A percentile compares a stretch with the other conserved stretches of the same genome.
phyloP scores from a whole-genome alignment of 2,329 filamentous ascomycete genomes.

The Fusarium foetens region DNA sequence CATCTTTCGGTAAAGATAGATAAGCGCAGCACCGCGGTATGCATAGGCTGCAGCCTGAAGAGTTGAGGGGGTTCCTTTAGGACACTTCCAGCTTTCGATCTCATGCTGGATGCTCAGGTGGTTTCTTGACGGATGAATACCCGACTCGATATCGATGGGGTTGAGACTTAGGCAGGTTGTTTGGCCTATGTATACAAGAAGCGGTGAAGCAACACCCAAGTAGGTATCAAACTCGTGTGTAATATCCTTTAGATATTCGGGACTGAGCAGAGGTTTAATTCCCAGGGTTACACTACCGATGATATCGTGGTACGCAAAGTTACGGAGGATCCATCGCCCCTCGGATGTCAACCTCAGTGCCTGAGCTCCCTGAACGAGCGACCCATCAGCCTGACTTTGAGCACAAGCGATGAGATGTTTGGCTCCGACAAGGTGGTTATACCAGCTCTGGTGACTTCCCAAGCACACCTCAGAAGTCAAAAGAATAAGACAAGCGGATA shows the following conservation, averaged over 20 bases:
- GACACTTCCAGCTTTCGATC: background rate
- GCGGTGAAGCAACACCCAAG: background rate
- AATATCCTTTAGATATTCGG: background rate
- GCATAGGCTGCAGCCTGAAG: background rate
- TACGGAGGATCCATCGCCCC: background rate
- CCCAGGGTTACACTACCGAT: background rate
- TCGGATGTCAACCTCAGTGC: background rate
- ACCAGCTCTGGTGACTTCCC: background rate
- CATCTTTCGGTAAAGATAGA: background rate
- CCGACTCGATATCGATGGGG: background rate
- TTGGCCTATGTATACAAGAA: background rate
- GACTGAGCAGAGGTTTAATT: background rate
- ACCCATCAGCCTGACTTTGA: background rate
- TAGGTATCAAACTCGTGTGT: background rate
- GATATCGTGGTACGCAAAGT: background rate
- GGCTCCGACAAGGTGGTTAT: background rate
- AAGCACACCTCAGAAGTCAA: background rate
- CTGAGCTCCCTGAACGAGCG: background rate
- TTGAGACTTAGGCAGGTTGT: background rate
- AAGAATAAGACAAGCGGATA: background rate
- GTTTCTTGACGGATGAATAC: accelerated
- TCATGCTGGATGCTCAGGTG: background rate
- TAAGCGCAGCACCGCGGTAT: background rate
- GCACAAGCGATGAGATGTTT: background rate
- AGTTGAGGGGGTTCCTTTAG: background rate